A percentile compares a stretch with the other conserved stretches of the same genome.
These are phyloP conservation scores for Phytophthora quininea DNA, from an alignment of 352 stramenopile species.

Conservation along the genomic window DNA sequence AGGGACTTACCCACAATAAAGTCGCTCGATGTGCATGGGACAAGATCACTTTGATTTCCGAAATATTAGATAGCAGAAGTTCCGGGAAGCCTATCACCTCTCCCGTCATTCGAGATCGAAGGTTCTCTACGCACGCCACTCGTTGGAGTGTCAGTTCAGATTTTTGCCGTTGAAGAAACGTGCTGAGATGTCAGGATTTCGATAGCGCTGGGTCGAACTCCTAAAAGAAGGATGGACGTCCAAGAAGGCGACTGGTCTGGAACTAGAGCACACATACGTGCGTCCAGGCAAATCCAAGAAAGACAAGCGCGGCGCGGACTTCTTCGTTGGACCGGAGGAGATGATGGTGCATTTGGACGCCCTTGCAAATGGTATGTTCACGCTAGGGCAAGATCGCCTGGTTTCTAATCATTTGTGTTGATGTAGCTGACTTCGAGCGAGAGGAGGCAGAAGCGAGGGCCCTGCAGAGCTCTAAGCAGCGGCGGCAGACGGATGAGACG, in stretches of 20 bases:
- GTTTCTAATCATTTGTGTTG: not conserved
- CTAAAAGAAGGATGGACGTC: not conserved
- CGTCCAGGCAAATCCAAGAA: constrained; percentile 16
- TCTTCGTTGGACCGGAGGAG: constrained; percentile 9
- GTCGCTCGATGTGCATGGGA: not conserved
- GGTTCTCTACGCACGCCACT: not conserved
- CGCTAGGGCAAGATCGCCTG: not conserved
- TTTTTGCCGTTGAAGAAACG: not conserved
- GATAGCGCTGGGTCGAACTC: constrained; percentile 1
- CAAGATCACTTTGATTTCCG: not conserved
- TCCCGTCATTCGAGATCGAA: not conserved
- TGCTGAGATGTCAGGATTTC: not conserved
- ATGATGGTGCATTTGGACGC: constrained; percentile 10
- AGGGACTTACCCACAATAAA: not conserved
- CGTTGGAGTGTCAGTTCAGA: not conserved
- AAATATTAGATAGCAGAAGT: not conserved
- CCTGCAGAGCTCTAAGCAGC: not conserved
- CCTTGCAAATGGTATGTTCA: constrained; percentile 1
- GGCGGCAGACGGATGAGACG: not conserved
- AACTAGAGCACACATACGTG: constrained; percentile 2
- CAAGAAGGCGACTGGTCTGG: not conserved
- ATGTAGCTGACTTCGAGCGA: not conserved
- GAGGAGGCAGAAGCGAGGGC: not conserved
- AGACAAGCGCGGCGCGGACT: constrained; percentile 2
- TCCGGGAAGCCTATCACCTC: not conserved